Percentiles rank a stretch among this genome's conserved stretches.
Conservation (phyloP, 768 basidiomycete genomes). For the Xerocomus potaroensis region DNA sequence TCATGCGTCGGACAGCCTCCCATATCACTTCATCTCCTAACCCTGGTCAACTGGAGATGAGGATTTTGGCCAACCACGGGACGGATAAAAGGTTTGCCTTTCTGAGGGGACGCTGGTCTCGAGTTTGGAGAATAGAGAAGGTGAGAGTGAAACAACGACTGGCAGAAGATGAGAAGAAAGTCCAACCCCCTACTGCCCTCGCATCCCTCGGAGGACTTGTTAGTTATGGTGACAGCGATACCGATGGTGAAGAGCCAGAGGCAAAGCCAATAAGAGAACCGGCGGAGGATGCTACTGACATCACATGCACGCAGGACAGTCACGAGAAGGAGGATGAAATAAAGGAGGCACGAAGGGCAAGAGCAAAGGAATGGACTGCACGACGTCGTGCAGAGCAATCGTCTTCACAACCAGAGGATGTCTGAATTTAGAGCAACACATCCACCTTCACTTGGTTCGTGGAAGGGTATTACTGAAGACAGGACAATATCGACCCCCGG, state of each 20-base stretch:
- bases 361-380: constrained; percentile 57
- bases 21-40: constrained; percentile 72
- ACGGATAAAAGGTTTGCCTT: constrained; percentile 77
- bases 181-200: neutral
- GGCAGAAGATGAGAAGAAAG: constrained; percentile 23
- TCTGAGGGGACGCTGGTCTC: constrained; percentile 70
- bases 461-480: no score
- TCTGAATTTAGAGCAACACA: constrained; percentile 1
- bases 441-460: no score
- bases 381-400: constrained; percentile 37
- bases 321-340: constrained; percentile 19
- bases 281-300: neutral
- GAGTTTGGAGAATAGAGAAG: constrained; percentile 57
- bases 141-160: constrained; percentile 35
- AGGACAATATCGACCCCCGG: no score
- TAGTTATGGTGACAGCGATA: constrained; percentile 57
- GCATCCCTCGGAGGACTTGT: constrained; percentile 48
- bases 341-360: constrained; percentile 45
- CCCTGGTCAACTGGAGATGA: constrained; percentile 77
- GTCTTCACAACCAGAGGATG: constrained; percentile 6
- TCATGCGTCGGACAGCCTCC: constrained; percentile 72
- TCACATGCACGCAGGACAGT: neutral
- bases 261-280: constrained; percentile 16
- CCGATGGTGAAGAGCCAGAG: constrained; percentile 33
- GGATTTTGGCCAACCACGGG: constrained; percentile 85